Evolutionary conservation across 2,329 filamentous ascomycete genomes (phyloP), one percentile per base, ranked within the genome.

Genomic region (Pseudogymnoascus sp.): DNA sequence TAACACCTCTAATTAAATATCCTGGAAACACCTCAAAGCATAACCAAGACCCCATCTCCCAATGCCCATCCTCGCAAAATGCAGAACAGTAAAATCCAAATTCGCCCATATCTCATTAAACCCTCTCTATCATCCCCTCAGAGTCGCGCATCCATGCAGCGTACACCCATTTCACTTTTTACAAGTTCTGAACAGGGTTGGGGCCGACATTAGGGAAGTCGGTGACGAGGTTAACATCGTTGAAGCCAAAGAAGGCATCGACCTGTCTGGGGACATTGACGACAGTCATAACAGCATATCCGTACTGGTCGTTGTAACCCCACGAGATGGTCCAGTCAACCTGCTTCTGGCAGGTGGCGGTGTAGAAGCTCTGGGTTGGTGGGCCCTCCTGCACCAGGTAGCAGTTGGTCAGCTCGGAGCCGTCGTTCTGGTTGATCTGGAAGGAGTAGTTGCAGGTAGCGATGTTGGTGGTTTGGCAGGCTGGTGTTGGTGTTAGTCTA

Each of bases 231-330:
- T 60, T 39, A 30, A 60, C 37, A 20, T 60, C 38, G 37, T 60
- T 60, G 58, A 60, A 60, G 6, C 58, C 58, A 16, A 60, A 60
- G 34, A 39, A 60, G 7, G 58, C 58, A 43, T 60, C 37, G 2
- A 9, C 3, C 34, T 39, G 34, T 12, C 6, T 25, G 4, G 16
- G 18, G 4, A 39, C 28, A 47, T 39, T 47, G 37, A 60, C 58
- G 22, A 60, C 58, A 18, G 58, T 60, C 58, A 60, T 60, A 18
- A 60, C 58, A 9, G 58, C 58, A 5, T 28, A 60, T 28, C 38
- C 58, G 16, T 43, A 39, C 34, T 32, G 34, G 12, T 35, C 37
- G 11, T 60, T 60, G 38, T 41, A 60, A 7, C 58, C 58, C 58
- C 58, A 60, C 7, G 34, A 41, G 28, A 60, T 60, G 35, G 20